phyloP scores from a whole-genome alignment of 2,329 filamentous ascomycete genomes.

The Lecanicillium sp. region DNA sequence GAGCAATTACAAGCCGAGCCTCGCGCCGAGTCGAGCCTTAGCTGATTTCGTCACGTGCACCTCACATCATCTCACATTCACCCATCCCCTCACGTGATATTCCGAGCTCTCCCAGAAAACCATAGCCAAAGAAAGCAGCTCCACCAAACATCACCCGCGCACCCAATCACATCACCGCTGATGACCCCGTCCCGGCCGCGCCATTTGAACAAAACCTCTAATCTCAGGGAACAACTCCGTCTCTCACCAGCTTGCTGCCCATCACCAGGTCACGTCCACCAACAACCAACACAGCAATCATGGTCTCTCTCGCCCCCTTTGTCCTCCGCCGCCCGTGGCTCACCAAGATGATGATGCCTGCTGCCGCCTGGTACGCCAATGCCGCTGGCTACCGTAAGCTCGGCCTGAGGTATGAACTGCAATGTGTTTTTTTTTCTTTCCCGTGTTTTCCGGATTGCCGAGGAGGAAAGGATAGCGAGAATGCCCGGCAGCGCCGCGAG shows the following conservation, averaged over 20 bases:
- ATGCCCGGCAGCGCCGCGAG: no score
- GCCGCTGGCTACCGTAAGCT: constrained; percentile 89
- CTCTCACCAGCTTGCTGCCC: neutral
- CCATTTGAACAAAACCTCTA: constrained; percentile 19
- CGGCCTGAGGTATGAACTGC: constrained; percentile 70
- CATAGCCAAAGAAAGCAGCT: neutral
- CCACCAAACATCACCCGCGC: constrained; percentile 22
- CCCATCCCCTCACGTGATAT: constrained; percentile 27
- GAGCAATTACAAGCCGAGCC: no score
- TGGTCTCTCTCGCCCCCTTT: constrained; percentile 65
- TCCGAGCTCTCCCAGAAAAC: constrained; percentile 24
- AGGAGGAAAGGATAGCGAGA: no score
- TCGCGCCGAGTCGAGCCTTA: no score
- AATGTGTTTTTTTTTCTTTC: neutral
- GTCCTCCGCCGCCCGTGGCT: constrained; percentile 85
- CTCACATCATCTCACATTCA: no score
- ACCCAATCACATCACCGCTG: constrained; percentile 22
- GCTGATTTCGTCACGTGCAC: no score
- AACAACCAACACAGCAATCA: constrained; percentile 47
- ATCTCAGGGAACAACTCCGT: no score
- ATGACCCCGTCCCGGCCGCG: constrained; percentile 19
- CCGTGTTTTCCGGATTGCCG: no score
- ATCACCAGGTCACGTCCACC: constrained; percentile 18
- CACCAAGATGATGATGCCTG: constrained; percentile 64
- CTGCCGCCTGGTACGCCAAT: constrained; percentile 84